Evolutionary conservation across 2,329 filamentous ascomycete species (phyloP), one percentile per base, ranked within the genome.

Genomic region (Exophiala sideris): DNA sequence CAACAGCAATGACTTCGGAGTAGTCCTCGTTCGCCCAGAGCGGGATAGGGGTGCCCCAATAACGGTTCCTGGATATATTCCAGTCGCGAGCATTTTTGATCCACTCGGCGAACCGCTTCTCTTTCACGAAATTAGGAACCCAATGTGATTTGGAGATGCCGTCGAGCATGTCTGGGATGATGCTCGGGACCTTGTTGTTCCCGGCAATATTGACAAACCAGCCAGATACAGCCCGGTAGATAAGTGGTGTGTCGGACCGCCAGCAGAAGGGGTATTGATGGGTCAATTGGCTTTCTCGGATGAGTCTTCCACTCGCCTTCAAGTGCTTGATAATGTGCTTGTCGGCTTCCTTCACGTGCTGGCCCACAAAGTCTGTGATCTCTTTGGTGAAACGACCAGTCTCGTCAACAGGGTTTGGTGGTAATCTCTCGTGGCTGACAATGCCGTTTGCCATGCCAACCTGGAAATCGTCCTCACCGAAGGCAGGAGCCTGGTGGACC

Each of bases 241-340:
- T 94, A 49, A 95, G 79, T 11, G 89, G 90, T 0, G 88, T 95
- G 67, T 95, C 90, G 10, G 89, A 94, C 56, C 90, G 83, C 71
- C 87, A 89, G 70, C 90, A 95, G 80, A 90, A 89, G 6, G 89
- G 89, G 70, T 95, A 92, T 66, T 87, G 89, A 75, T 95, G 90
- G 64, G 79, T 87, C 47, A 94, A 78, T 68, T 91, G 87, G 34
- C 87, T 87, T 60, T 94, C 89, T 21, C 88, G 85, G 33, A 94
- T 78, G 36, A 95, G 70, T 42, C 88, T 81, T n/a, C 86, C 88
- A 11, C 79, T 81, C 12, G 78, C 78, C 71, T 91, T 91, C 34
- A 95, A 76, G 64, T 90, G 75, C 73, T 92, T 91, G 71, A 95
- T 88, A 69, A 95, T 95, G 65, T 84, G 82, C 76, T 91, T 94